phyloP scores from a whole-genome alignment of 176 grass and related monocot genomes.

The Raddia guianensis region DNA sequence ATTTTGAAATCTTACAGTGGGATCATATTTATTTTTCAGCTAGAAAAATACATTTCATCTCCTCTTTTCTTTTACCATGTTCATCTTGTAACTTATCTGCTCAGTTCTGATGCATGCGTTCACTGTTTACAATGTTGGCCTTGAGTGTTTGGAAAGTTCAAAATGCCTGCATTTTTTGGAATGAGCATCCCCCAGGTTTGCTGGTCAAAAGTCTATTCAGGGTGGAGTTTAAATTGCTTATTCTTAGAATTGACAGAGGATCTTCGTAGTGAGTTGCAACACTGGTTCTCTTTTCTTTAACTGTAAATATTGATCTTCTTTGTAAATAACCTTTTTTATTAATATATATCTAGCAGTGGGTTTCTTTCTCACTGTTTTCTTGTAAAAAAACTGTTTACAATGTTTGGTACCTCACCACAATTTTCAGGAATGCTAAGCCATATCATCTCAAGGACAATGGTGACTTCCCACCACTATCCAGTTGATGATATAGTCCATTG shows the following conservation, averaged over 20 bases:
- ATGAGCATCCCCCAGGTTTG: too few species aligned
- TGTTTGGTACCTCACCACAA: slow-evolving; percentile 10
- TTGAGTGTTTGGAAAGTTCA: too few species aligned
- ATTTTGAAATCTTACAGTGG: not conserved
- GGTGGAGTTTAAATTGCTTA: too few species aligned
- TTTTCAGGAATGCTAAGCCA: slow-evolving; percentile 55
- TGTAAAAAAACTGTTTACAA: slow-evolving; percentile 2
- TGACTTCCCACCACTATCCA: slow-evolving; percentile 84
- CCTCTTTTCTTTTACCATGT: not conserved
- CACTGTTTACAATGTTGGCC: slow-evolving; percentile 4
- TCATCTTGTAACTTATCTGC: slow-evolving; percentile 14
- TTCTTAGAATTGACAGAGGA: too few species aligned
- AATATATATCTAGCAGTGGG: too few species aligned
- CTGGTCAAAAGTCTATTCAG: too few species aligned
- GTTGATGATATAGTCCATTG: slow-evolving; percentile 41
- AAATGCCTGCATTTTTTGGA: too few species aligned
- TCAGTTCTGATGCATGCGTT: slow-evolving; percentile 19
- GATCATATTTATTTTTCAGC: not conserved
- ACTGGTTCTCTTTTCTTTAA: too few species aligned
- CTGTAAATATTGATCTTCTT: too few species aligned
- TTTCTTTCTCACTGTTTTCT: too few species aligned
- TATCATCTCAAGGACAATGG: slow-evolving; percentile 82
- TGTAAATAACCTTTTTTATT: too few species aligned
- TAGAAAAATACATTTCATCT: not conserved
- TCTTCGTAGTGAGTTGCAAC: too few species aligned